Base-by-base conservation (phyloP, 805 yeast genomes). In the Teunomyces funiuensis region DNA sequence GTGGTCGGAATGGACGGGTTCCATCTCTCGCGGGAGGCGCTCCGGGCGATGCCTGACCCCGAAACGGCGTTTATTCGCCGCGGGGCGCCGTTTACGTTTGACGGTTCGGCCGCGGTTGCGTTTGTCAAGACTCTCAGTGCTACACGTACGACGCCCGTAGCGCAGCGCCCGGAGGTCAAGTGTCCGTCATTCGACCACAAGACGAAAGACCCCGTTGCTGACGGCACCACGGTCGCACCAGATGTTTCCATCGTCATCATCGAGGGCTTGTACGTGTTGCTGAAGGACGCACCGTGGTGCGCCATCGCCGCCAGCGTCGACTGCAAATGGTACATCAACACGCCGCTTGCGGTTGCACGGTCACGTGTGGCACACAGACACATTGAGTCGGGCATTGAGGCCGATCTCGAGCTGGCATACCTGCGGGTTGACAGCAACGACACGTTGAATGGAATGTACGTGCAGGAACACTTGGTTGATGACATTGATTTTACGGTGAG, bases 61-160 rank as follows among this genome's bases (percentile, higher is more conserved):
- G 67, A 57, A 8, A 66, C 63, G 25, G 91, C 95, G 0, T 63
- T 79, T 22, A 58, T 63, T 19, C 69, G 87, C 46, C 73, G 97
- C 37, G 97, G 97, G 0, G 84, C 96, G 0, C 95, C 96, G 2
- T 78, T 73, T 51, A 89, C 97, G 0, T 91, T 90, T 64, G 90
- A 90, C 55, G 77, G 85, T 60, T 14, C 50, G n/a, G 42, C 34
- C 10, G 46, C 46, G 23, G 39, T 45, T 14, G 39, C 14, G 15
- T 18, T 34, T 9, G 51, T 56, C 5, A 33, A 27, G 31, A 20
- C 29, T 25, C 42, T 31, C 26, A 38, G 11, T 9, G 28, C 28
- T 14, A 34, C 31, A 5, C 19, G 34, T 31, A 6, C 11, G 6
- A 13, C 13, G n/a, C 34, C 34, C n/a, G 23, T 3, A 10, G 20